Evolutionary conservation across 352 stramenopile species (phyloP).

Genomic region (Albugo laibachii): DNA sequence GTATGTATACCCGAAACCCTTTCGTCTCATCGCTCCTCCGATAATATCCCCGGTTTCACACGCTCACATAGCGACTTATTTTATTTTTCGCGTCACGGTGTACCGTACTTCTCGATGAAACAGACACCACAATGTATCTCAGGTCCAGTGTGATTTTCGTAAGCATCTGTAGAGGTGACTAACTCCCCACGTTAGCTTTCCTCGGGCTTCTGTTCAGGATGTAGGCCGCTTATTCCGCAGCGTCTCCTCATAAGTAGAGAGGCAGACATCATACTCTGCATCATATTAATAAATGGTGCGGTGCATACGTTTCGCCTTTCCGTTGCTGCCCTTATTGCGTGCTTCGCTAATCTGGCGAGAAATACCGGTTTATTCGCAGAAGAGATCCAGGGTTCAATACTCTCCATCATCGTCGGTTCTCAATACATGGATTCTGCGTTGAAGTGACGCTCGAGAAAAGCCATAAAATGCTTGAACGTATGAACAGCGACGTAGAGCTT

Average conservation of each 20-base stretch:
- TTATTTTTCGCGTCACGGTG: background rate
- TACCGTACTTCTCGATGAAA: background rate
- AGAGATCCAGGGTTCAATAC: background rate
- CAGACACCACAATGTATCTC: background rate
- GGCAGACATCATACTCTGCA: background rate
- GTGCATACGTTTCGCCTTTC: background rate
- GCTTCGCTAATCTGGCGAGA: background rate
- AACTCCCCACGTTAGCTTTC: background rate
- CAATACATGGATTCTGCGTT: background rate
- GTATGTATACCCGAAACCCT: conserved; percentile 2
- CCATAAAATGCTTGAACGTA: background rate
- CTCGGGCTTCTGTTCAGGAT: background rate
- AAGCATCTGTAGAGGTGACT: background rate
- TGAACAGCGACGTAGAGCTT: background rate
- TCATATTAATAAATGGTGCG: background rate
- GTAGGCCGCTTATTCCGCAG: background rate
- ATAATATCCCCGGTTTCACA: background rate
- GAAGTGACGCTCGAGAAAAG: background rate
- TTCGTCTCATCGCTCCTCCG: background rate
- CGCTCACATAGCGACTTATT: background rate
- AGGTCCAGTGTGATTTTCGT: background rate
- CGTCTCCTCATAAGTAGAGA: background rate
- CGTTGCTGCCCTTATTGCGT: background rate
- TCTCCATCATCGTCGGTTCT: background rate
- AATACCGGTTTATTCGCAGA: background rate